Evolutionary conservation across 2,329 filamentous ascomycete species (phyloP).

Genomic region (Achaetomium macrosporum): DNA sequence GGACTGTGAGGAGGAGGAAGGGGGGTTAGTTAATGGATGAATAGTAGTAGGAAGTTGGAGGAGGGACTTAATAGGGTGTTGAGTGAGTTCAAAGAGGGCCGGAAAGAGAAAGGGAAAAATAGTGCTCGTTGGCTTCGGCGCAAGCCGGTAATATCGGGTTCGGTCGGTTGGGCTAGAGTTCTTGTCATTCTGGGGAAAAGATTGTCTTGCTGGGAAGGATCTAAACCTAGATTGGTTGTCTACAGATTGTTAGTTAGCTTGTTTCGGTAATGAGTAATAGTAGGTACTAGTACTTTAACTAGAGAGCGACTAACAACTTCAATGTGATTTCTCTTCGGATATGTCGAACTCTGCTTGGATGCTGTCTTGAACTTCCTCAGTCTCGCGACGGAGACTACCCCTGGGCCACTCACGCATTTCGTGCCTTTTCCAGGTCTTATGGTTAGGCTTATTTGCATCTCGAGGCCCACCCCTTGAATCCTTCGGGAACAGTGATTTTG

Average conservation of each 20-base stretch:
- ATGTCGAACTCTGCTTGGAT: no score
- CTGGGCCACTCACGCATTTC: no score
- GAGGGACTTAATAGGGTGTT: neutral
- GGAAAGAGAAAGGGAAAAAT: neutral
- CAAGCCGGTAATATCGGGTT: neutral
- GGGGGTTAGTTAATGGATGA: conserved; percentile 1
- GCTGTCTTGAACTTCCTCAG: no score
- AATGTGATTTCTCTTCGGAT: no score
- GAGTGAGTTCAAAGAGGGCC: neutral
- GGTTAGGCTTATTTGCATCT: no score
- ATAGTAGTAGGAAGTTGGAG: neutral
- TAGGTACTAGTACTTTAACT: no score
- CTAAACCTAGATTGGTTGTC: conserved; percentile 9
- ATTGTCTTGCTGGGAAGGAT: neutral
- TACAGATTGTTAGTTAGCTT: conserved; percentile 10
- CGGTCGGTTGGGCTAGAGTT: neutral
- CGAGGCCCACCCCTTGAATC: no score
- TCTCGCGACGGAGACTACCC: no score
- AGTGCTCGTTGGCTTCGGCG: neutral
- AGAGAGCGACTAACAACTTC: no score
- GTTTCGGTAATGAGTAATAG: conserved; percentile 20
- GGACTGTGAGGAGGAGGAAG: conserved; percentile 22
- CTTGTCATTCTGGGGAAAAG: neutral
- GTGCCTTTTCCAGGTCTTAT: no score
- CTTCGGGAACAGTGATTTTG: no score